These are phyloP conservation scores for Phytophthora tentaculata DNA, from an alignment of 352 stramenopile genomes.

Conservation along the genomic window DNA sequence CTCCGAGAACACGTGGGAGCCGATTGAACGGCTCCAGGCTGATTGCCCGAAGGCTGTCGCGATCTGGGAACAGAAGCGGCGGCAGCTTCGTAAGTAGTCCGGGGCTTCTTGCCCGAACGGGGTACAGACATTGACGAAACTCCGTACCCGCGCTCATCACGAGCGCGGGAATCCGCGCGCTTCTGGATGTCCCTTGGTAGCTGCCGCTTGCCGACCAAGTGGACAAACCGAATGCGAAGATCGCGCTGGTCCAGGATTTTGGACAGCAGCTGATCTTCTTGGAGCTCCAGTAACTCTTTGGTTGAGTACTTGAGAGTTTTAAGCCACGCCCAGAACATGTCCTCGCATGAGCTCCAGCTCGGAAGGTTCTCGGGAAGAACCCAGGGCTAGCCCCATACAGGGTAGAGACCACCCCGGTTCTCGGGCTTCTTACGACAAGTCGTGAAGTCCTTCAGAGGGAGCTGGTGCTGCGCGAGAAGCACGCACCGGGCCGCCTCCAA, in stretches of 20 bases:
- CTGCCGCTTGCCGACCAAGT: neutral
- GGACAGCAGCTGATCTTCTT: neutral
- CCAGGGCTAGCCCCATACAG: neutral
- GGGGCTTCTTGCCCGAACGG: neutral
- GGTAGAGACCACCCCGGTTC: neutral
- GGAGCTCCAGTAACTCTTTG: neutral
- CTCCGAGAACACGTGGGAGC: neutral
- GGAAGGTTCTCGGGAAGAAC: neutral
- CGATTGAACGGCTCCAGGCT: neutral
- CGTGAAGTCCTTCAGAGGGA: too few species aligned
- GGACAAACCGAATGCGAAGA: neutral
- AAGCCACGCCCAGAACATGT: neutral
- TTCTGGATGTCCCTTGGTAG: neutral
- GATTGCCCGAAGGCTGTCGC: neutral
- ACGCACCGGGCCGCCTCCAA: neutral
- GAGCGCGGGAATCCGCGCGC: neutral
- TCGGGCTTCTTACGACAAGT: too few species aligned
- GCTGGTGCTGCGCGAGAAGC: neutral
- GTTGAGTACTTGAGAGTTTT: neutral
- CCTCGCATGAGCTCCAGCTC: neutral
- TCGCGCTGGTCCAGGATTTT: neutral
- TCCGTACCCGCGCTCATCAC: neutral
- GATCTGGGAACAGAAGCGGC: neutral
- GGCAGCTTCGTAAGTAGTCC: neutral
- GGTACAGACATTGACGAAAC: neutral